Evolutionary conservation across 1,284 basidiomycete species (phyloP), one percentile per base, ranked within the genome.

Genomic region (Cronartium quercuum): DNA sequence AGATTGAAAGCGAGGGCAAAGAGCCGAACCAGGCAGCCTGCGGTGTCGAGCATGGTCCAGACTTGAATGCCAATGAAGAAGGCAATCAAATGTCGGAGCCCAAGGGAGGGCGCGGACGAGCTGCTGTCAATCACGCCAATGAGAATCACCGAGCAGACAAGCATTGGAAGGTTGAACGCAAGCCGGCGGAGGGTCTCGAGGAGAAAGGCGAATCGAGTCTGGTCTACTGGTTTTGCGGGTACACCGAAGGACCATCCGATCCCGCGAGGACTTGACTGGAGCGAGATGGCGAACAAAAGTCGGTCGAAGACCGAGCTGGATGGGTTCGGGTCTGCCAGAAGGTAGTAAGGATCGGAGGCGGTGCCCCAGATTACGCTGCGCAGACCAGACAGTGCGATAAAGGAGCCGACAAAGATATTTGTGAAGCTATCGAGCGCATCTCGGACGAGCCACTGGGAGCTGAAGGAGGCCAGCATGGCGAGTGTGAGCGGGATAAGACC

Each of bases 21-120:
- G 6, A 55, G 51, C 29, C 51, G 51, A 24, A 12, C 51, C n/a
- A 10, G 29, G 29, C 51, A 55, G n/a, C 51, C 51, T 21, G 51
- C 51, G 51, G n/a, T 55, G 29, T 55, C 51, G 29, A 55, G 51
- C 51, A 55, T 55, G 51, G 51, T 55, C 51, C 51, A 55, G 29
- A 24, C 3, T 21, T 21, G 18, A 1, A 24, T 55, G 29, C 51
- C 51, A 24, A 24, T 21, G 29, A 55, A 55, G 51, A 55, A 55
- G 51, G 51, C 29, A 18, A n/a, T 55, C n/a, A 55, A 24, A 55
- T 55, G 29, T n/a, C 51, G 51, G 29, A 55, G 29, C n/a, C n/a
- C 29, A 3, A 24, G 15, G 6, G 51, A 21, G 15, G 51, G n/a
- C 29, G 51, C 51, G 29, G n/a, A 55, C 6, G 51, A 24, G 29